Evolutionary conservation across 2,329 filamentous ascomycete species (phyloP).

Genomic region (Cyclaneusma minus): DNA sequence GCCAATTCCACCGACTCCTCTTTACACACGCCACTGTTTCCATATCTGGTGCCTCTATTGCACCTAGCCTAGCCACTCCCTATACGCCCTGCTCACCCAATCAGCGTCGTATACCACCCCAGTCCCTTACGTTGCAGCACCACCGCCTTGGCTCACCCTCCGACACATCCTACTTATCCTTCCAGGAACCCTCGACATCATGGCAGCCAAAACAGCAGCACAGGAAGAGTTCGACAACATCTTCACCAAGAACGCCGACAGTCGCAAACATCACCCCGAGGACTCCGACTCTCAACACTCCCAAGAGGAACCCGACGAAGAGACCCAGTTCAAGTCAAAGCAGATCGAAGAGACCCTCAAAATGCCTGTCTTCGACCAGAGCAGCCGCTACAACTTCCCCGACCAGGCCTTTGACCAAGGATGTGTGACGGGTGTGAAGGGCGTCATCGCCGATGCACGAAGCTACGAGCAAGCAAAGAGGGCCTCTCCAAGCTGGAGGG

Average conservation of each 20-base stretch:
- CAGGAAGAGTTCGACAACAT: slow-evolving; percentile 53
- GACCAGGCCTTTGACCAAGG: slow-evolving; percentile 49
- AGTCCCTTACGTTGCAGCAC: no score
- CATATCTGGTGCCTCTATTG: no score
- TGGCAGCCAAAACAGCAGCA: slow-evolving; percentile 32
- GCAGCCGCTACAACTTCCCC: slow-evolving; percentile 40
- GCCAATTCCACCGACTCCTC: no score
- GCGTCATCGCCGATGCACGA: slow-evolving; percentile 72
- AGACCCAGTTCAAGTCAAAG: slow-evolving; percentile 15
- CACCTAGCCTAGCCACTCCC: no score
- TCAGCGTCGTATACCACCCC: no score
- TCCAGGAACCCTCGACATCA: slow-evolving; percentile 24
- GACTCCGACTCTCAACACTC: slow-evolving; percentile 26
- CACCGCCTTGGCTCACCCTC: background rate
- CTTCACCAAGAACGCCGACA: slow-evolving; percentile 35
- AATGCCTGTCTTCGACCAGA: slow-evolving; percentile 39
- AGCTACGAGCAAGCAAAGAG: slow-evolving; percentile 55
- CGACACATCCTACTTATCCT: slow-evolving; percentile 13
- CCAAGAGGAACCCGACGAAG: slow-evolving; percentile 41
- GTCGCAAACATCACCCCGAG: slow-evolving; percentile 4
- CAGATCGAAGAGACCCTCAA: slow-evolving; percentile 51
- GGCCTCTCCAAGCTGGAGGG: slow-evolving; percentile 10
- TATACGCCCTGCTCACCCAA: no score
- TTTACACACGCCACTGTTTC: no score
- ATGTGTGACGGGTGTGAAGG: slow-evolving; percentile 68